Evolutionary conservation across 805 yeast genomes (phyloP), one percentile per base, ranked within the genome.

Genomic region (Candida lessepsii): DNA sequence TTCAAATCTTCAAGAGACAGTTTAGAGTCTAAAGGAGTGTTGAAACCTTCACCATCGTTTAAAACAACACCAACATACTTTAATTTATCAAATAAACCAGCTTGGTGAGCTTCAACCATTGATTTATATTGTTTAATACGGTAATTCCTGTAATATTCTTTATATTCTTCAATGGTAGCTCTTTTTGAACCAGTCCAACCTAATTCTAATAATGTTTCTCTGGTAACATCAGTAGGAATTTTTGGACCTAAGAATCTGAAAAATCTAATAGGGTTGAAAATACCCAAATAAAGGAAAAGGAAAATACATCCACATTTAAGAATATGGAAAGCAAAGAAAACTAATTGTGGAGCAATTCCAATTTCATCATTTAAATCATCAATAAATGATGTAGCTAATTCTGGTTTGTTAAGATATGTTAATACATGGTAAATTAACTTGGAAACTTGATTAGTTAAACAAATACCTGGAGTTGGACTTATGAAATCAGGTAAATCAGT

Each of bases 181-280:
- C 81, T 81, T 61, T 81, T 83, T 17, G 93, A 75, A 39, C 96
- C 96, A n/a, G 96, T 88, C 98, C 98, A 93, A 35, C 98, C 98
- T 50, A 90, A 66, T 3, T 63, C 61, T 24, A 80, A 54, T 51
- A 90, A 73, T 43, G 75, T 69, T 13, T 82, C 87, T 45, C 70
- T 70, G 36, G 76, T 66, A 41, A 69, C 54, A n/a, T 61, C 55
- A 25, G 43, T 44, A 38, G 53, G 51, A 34, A 71, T 50, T 10
- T 51, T 56, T 5, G 63, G 52, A 9, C 61, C 42, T 39, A 46
- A 37, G 48, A 68, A 48, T 55, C 70, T 51, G 53, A 61, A 39
- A 44, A 61, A 41, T 57, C 67, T 50, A 57, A 57, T 47, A 25
- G 98, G 98, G 62, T 93, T 91, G 63, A 83, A 75, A 32, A 84